phyloP scores from a whole-genome alignment of 2,329 filamentous ascomycete species.

The Phialophora verrucosa region DNA sequence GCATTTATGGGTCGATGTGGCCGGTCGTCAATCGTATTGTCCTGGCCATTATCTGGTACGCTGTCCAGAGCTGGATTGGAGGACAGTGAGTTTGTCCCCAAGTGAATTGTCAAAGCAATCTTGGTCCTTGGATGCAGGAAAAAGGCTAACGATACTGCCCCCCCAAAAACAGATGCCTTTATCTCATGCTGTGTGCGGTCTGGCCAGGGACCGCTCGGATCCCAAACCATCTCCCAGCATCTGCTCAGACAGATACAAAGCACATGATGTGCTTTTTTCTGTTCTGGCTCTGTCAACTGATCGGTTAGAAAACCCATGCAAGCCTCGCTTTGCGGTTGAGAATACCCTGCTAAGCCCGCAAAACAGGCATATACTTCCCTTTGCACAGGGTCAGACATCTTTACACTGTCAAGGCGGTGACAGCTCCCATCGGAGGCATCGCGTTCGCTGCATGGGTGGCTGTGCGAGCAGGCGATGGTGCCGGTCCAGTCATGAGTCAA shows the following conservation, averaged over 20 bases:
- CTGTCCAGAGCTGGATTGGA: slow-evolving; percentile 15
- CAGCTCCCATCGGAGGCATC: slow-evolving; percentile 79
- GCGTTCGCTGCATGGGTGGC: slow-evolving; percentile 88
- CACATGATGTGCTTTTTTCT: slow-evolving; percentile 51
- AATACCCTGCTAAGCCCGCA: slow-evolving; percentile 11
- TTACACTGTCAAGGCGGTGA: slow-evolving; percentile 85
- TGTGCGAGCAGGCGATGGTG: slow-evolving; percentile 72
- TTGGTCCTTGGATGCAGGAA: slow-evolving; percentile 30
- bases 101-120: too few species aligned
- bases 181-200: slow-evolving; percentile 52
- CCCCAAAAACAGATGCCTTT: slow-evolving; percentile 41
- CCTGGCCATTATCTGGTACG: slow-evolving; percentile 46
- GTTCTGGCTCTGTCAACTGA: slow-evolving; percentile 45
- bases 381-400: slow-evolving; percentile 64
- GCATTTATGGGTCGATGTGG: slow-evolving; percentile 54
- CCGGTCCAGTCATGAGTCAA: slow-evolving; percentile 80
- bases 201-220: slow-evolving; percentile 51
- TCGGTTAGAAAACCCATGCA: slow-evolving; percentile 13
- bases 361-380: slow-evolving; percentile 30
- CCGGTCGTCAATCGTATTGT: slow-evolving; percentile 48
- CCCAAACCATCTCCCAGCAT: slow-evolving; percentile 41
- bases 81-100: slow-evolving; percentile 38
- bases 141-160: slow-evolving; percentile 7
- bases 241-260: slow-evolving; percentile 16
- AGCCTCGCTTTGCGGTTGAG: slow-evolving; percentile 5